phyloP scores from a whole-genome alignment of 1,284 basidiomycete genomes.

The Pseudomicrostroma phylloplanum region DNA sequence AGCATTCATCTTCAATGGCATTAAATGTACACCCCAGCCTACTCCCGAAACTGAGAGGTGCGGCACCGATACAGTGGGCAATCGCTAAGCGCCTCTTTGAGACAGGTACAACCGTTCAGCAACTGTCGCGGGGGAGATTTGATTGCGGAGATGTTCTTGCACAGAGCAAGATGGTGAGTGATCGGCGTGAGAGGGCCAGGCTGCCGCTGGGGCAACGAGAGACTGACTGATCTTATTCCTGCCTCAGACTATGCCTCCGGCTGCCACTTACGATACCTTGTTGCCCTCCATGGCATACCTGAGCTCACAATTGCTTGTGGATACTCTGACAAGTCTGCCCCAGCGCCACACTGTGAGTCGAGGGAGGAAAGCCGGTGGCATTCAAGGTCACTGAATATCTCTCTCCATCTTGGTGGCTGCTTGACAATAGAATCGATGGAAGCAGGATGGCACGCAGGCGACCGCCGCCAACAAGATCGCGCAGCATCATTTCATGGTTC shows the following conservation, averaged over 20 bases:
- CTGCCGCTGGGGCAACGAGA: constrained; percentile 4
- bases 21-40: constrained; percentile 89
- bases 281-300: constrained; percentile 60
- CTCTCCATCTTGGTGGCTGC: too few relatives aligned
- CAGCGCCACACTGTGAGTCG: constrained; percentile 6
- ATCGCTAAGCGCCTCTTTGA: constrained; percentile 51
- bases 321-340: constrained; percentile 63
- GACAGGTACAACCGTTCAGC: constrained; percentile 40
- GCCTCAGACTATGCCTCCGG: constrained; percentile 52
- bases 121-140: constrained; percentile 26
- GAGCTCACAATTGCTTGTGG: constrained; percentile 69
- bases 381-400: too few relatives aligned
- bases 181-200: background rate
- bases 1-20: constrained; percentile 61
- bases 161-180: constrained; percentile 8
- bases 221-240: constrained; percentile 3
- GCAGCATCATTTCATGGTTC: constrained; percentile 15
- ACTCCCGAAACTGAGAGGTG: constrained; percentile 79
- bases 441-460: constrained; percentile 18
- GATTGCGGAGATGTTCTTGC: constrained; percentile 27
- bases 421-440: constrained; percentile 53
- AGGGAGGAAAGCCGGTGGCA: too few relatives aligned
- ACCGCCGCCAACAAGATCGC: constrained; percentile 36
- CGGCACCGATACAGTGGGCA: constrained; percentile 84
- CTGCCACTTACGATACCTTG: constrained; percentile 59